Base-by-base conservation (phyloP, 208 protist species). In the Leishmania braziliensis region DNA sequence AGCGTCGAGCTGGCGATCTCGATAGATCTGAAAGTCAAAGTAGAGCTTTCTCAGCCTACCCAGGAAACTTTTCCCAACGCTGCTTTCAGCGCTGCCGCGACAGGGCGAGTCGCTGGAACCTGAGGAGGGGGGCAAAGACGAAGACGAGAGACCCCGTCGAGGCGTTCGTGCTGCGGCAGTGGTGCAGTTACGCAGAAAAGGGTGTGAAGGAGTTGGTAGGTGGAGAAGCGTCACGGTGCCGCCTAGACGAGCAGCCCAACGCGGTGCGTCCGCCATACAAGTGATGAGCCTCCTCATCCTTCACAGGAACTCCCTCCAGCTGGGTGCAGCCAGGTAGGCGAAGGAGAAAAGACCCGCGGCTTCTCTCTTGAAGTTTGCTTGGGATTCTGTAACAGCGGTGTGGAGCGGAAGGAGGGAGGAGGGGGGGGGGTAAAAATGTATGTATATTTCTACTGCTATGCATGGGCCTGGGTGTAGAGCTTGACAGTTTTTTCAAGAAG, bases 1-100 rank as follows among this genome's bases (percentile, higher is more conserved):
- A 26, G 50, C 54, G 75, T 96, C 89, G 5, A 93, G 83, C 82
- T 81, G 83, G 48, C 84, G 84, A 80, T 93, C 90, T 8, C 81
- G 81, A 65, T 85, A 84, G 3, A 94, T 75, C 82, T 89, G 84
- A 63, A 90, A 91, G 8, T 90, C 89, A 5, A 65, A 81, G 73
- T 86, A 87, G 74, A 91, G 85, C 33, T 79, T 62, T 48, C 76
- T 76, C 5, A 93, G 66, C 39, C 65, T 54, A 6, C 70, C 75
- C 14, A 89, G 66, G 10, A 94, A 63, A 16, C 87, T 83, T 4
- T 50, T 75, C 14, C 69, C 53, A 20, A 62, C 75, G 18, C n/a
- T 53, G 66, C 72, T 5, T 58, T 39, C 56, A 43, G 58, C 50
- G 46, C 50, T 46, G 26, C 71, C 62, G 20, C 69, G 50, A 20